phyloP scores from a whole-genome alignment of 129 eudicot genomes.

The Deinandra increscens region DNA sequence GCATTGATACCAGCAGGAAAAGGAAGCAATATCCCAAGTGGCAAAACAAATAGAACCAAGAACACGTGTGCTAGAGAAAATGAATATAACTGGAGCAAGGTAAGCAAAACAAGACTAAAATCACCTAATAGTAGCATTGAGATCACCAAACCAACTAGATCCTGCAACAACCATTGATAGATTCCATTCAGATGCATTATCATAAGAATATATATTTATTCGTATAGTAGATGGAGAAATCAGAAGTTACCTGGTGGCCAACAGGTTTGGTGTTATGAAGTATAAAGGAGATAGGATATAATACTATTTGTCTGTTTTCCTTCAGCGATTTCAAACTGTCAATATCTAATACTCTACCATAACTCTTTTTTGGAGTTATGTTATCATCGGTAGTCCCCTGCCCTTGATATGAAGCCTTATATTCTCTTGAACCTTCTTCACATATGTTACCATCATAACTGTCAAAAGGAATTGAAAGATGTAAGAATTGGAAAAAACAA shows the following conservation, averaged over 20 bases:
- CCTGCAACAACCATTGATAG: conserved; percentile 48
- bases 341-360: conserved; percentile 57
- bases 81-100: conserved; percentile 93
- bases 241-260: conserved; percentile 79
- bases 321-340: conserved; percentile 56
- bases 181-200: conserved; percentile 12
- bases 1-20: conserved; percentile 99
- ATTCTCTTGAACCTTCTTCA: conserved; percentile 41
- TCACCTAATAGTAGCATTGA: conserved; percentile 93
- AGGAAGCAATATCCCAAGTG: conserved; percentile 92
- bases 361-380: conserved; percentile 46
- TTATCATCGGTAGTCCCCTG: conserved; percentile 33
- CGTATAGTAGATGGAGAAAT: conserved; percentile 27
- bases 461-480: conserved; percentile 11
- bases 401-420: conserved; percentile 31
- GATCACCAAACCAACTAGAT: conserved; percentile 97
- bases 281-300: conserved; percentile 66
- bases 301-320: conserved; percentile 64
- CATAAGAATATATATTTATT: not conserved
- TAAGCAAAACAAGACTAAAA: conserved; percentile 92
- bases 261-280: conserved; percentile 91
- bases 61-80: conserved; percentile 71
- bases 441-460: conserved; percentile 24
- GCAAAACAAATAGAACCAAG: conserved; percentile 72
- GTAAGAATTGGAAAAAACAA: conserved; percentile 8